Evolutionary conservation across 1,284 basidiomycete genomes (phyloP).

Genomic region (Erythrobasidium hasegawianum): DNA sequence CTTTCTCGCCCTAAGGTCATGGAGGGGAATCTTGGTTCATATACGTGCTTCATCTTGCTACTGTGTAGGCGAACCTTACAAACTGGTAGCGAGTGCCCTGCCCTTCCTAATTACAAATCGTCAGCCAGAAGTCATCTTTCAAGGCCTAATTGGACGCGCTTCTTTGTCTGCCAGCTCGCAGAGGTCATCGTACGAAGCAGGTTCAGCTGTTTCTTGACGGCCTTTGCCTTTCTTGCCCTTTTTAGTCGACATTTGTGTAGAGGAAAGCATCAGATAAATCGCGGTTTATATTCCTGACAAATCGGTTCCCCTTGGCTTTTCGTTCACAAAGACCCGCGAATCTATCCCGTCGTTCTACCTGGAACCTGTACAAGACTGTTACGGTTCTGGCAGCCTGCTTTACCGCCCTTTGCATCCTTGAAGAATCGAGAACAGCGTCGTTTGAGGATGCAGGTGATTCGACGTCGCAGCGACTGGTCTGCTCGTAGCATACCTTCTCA

Average conservation of each 20-base stretch:
- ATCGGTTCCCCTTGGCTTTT: too few species aligned
- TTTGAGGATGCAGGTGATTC: too few species aligned
- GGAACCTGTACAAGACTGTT: too few species aligned
- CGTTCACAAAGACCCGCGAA: too few species aligned
- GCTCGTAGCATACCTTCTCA: too few species aligned
- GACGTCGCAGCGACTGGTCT: too few species aligned
- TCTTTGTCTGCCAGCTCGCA: background rate
- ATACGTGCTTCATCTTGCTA: background rate
- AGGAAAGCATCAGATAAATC: too few species aligned
- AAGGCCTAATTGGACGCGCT: background rate
- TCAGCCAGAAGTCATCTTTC: background rate
- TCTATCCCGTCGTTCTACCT: too few species aligned
- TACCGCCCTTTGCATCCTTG: too few species aligned
- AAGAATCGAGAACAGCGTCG: too few species aligned
- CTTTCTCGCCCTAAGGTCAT: slow-evolving; percentile 25
- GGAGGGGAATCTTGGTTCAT: background rate
- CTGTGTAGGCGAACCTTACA: background rate
- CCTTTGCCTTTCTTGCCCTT: slow-evolving; percentile 6
- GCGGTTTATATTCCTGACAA: too few species aligned
- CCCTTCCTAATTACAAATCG: background rate
- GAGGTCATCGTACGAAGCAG: background rate
- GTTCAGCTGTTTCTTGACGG: background rate
- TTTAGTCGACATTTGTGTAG: background rate
- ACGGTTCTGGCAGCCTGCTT: too few species aligned
- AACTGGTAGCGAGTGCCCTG: background rate